Percentiles rank a stretch among this genome's conserved stretches.
These are phyloP conservation scores for Mucor racemosus DNA, from an alignment of 371 early-diverging fungal genomes.

Conservation along the genomic window DNA sequence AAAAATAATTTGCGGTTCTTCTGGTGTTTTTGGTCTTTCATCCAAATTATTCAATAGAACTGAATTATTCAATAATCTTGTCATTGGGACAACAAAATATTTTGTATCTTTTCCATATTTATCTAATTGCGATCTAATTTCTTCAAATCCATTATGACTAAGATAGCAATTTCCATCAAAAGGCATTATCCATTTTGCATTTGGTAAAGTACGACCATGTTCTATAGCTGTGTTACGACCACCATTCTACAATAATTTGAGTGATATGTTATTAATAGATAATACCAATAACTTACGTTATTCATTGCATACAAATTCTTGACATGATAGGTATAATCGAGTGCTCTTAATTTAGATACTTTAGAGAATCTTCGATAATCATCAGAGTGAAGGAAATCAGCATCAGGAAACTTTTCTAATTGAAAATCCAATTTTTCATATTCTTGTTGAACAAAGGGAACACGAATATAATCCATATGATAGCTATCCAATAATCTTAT, in stretches of 20 bases:
- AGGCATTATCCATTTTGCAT: slow-evolving; percentile 71
- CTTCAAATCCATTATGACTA: slow-evolving; percentile 61
- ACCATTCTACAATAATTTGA: slow-evolving; percentile 56
- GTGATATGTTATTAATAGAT: background rate
- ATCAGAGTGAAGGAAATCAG: slow-evolving; percentile 70
- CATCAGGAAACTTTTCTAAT: slow-evolving; percentile 68
- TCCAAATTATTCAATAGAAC: slow-evolving; percentile 58
- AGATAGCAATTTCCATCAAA: slow-evolving; percentile 77
- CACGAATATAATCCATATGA: slow-evolving; percentile 60
- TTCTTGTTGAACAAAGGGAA: slow-evolving; percentile 64
- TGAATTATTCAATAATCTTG: slow-evolving; percentile 65
- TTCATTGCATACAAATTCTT: slow-evolving; percentile 80
- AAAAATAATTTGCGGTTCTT: slow-evolving; percentile 77
- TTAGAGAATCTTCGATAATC: slow-evolving; percentile 66
- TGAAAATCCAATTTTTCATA: slow-evolving; percentile 66
- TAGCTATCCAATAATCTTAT: slow-evolving; percentile 60
- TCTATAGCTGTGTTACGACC: slow-evolving; percentile 68
- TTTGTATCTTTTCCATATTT: slow-evolving; percentile 55
- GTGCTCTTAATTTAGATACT: slow-evolving; percentile 62
- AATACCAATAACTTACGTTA: slow-evolving; percentile 55
- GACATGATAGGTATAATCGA: slow-evolving; percentile 72
- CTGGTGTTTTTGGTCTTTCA: slow-evolving; percentile 64
- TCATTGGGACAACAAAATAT: slow-evolving; percentile 76
- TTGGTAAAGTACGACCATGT: slow-evolving; percentile 58
- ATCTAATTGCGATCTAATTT: slow-evolving; percentile 61